A percentile compares a stretch with the other conserved stretches of the same genome.
Evolutionary conservation across 2,329 filamentous ascomycete species (phyloP).

Genomic region (Ophiostoma pallidulum): DNA sequence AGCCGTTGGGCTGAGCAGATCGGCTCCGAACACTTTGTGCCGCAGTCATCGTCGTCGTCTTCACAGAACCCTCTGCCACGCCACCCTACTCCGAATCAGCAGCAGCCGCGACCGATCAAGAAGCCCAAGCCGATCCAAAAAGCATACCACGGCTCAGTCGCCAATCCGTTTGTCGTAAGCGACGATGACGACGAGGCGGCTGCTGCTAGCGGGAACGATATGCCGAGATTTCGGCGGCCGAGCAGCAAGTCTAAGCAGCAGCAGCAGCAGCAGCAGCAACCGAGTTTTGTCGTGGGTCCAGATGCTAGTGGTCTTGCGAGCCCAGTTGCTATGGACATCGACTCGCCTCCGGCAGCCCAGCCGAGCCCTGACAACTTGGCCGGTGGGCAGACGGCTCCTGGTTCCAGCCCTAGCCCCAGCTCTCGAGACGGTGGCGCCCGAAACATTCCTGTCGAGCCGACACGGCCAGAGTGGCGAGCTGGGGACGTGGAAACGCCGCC

Average conservation of each 20-base stretch:
- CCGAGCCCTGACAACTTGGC: not conserved
- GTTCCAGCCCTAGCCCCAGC: no score
- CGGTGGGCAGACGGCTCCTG: not conserved
- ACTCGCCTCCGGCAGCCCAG: constrained; percentile 35
- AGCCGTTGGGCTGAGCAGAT: constrained; percentile 47
- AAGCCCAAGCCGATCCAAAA: constrained; percentile 49
- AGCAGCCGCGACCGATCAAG: constrained; percentile 33
- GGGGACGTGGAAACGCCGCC: constrained; percentile 32
- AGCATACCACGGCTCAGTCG: constrained; percentile 18
- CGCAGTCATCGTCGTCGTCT: constrained; percentile 25
- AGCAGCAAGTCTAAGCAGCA: no score
- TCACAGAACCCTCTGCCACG: constrained; percentile 32
- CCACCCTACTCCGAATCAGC: constrained; percentile 35
- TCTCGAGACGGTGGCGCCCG: constrained; percentile 34
- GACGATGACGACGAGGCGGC: constrained; percentile 27
- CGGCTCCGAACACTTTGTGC: constrained; percentile 44
- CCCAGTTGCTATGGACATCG: constrained; percentile 57
- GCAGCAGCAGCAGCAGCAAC: not conserved
- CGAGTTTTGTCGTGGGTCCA: not conserved
- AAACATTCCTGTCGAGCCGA: constrained; percentile 49
- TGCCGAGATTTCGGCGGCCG: constrained; percentile 12
- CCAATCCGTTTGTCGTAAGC: constrained; percentile 18
- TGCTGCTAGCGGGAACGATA: constrained; percentile 24
- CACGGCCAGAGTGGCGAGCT: constrained; percentile 49
- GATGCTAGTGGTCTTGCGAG: constrained; percentile 25